These are phyloP conservation scores for Pontederia paniculata DNA, from an alignment of 176 grass and related monocot genomes.

Conservation along the genomic window DNA sequence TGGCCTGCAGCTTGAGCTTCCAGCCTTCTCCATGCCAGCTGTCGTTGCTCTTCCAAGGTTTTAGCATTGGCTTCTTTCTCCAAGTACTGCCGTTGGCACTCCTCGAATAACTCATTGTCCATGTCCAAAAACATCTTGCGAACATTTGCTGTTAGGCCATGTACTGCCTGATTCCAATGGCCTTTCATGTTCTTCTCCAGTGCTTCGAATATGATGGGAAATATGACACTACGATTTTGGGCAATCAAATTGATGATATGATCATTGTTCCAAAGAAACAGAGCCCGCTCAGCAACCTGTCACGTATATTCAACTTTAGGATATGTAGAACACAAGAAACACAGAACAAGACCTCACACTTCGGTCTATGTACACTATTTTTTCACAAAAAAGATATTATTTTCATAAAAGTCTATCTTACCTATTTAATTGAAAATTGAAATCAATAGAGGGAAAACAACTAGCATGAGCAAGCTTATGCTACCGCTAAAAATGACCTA, in stretches of 20 bases:
- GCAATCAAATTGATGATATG: conserved; percentile 85
- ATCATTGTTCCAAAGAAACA: conserved; percentile 93
- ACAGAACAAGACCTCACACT: too few species aligned
- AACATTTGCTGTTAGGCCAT: conserved; percentile 77
- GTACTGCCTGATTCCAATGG: conserved; percentile 91
- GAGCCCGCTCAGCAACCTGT: conserved; percentile 76
- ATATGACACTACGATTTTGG: conserved; percentile 67
- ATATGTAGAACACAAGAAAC: too few species aligned
- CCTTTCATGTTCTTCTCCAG: conserved; percentile 78
- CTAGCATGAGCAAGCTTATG: too few species aligned
- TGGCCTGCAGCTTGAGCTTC: conserved; percentile 54
- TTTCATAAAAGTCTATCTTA: too few species aligned
- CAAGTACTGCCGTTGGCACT: conserved; percentile 64
- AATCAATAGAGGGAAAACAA: too few species aligned
- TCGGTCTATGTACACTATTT: too few species aligned
- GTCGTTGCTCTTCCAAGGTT: conserved; percentile 54
- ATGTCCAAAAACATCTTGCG: conserved; percentile 95
- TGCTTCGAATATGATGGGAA: conserved; percentile 92
- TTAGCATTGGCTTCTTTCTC: conserved; percentile 64
- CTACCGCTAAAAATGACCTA: too few species aligned
- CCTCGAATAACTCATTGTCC: conserved; percentile 83
- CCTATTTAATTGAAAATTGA: too few species aligned
- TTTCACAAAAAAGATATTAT: too few species aligned
- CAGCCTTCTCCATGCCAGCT: conserved; percentile 64
- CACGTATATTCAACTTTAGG: too few species aligned